Evolutionary conservation across 2,329 filamentous ascomycete species (phyloP).

Genomic region (Eurotiales sp.): DNA sequence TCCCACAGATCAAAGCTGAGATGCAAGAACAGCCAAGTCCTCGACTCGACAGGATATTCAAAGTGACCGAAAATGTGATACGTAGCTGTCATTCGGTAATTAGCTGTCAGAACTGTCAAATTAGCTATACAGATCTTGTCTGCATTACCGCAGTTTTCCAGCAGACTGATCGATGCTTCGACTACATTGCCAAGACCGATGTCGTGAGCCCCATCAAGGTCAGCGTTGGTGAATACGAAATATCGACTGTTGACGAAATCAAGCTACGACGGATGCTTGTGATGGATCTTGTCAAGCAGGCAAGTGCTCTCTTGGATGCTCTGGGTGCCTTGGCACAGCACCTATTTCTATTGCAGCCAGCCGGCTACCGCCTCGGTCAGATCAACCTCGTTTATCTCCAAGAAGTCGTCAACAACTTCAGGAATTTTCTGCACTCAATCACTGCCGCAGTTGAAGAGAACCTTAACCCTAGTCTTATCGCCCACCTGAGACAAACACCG

Average conservation of each 20-base stretch:
- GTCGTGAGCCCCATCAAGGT: constrained; percentile 15
- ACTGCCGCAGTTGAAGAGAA: not conserved
- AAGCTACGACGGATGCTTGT: constrained; percentile 14
- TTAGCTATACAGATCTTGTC: constrained; percentile 15
- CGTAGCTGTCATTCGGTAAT: constrained; percentile 12
- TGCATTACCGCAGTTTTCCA: constrained; percentile 18
- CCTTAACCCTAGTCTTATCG: not conserved
- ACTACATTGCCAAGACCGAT: constrained; percentile 17
- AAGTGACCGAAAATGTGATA: constrained; percentile 15
- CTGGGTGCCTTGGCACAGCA: constrained; percentile 6
- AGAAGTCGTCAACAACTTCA: not conserved
- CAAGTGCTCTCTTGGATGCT: constrained; percentile 12
- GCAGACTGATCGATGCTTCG: constrained; percentile 17
- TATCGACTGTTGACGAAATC: constrained; percentile 11
- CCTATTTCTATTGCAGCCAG: constrained; percentile 3
- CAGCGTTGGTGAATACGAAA: constrained; percentile 14
- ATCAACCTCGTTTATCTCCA: not conserved
- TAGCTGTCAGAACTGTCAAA: constrained; percentile 6
- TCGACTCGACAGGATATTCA: constrained; percentile 15
- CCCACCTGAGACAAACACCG: not conserved
- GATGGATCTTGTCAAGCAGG: constrained; percentile 14
- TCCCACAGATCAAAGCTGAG: constrained; percentile 12
- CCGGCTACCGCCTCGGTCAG: not conserved
- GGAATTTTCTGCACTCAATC: not conserved
- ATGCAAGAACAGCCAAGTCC: constrained; percentile 1